Base-by-base conservation (phyloP, 2,329 filamentous ascomycete genomes). In the Penicillium sp. region DNA sequence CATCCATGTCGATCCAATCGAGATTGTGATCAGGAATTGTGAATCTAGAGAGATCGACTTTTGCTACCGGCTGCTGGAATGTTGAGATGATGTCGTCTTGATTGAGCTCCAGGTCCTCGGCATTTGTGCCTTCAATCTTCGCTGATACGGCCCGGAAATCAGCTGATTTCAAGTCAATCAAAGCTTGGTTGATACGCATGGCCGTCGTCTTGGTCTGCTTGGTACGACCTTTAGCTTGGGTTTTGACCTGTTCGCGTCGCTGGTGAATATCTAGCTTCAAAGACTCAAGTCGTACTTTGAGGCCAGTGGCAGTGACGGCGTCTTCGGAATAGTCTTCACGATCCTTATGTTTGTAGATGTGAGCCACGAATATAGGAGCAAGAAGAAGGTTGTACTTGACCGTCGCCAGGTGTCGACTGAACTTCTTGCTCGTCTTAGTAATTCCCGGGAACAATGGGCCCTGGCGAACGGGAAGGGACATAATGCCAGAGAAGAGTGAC, bases 1-100 rank as follows among this genome's bases (percentile, higher is more conserved):
- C 93, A 64, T 98, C 93, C 90, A 98, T 97, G 63, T 98, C 93
- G 53, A 98, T 90, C 93, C 93, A 98, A 47, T 85, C 90, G 57
- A 90, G 84, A 62, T 98, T 93, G 46, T 94, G 88, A 66, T 98
- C 93, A 0, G 93, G 91, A 43, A 98, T 98, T 0, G 85, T 91
- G 65, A 98, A 98, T 45, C 86, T 85, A 0, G 90, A 95, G 43
- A 95, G 76, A 64, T 85, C 81, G 7, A 78, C 73, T 25, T 74
- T 70, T 2, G 74, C 66, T 3, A 72, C 64, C 36, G 76, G 70
- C 27, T 79, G 74, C 48, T 82, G 77, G 51, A 78, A 79, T 4
- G 74, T 72, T 1, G 78, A 77, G 27, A 82, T 66, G 7, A 76
- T 77, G 47, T 82, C 80, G 27, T 91, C 85, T 32, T 47, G 58